phyloP scores from a whole-genome alignment of 1,139 yeast genomes.

The Schwanniomyces etchellsii region DNA sequence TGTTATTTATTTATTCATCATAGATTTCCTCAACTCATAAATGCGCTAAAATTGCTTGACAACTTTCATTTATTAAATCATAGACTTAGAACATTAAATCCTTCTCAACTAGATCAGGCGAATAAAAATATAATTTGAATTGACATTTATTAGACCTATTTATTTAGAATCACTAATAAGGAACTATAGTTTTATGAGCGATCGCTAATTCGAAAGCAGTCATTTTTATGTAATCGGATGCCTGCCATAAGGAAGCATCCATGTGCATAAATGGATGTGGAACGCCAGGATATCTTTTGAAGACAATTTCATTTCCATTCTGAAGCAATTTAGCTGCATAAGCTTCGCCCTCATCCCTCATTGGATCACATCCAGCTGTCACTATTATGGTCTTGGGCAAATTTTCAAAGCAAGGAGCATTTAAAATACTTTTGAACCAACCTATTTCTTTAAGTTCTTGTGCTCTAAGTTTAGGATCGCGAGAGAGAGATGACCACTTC shows the following conservation, averaged over 20 bases:
- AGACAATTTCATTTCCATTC: constrained; percentile 30
- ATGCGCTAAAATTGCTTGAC: too few relatives aligned
- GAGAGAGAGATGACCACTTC: constrained; percentile 14
- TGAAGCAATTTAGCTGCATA: constrained; percentile 21
- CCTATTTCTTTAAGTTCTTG: constrained; percentile 12
- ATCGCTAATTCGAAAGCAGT: constrained; percentile 21
- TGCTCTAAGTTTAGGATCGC: constrained; percentile 7
- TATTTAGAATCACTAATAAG: too few relatives aligned
- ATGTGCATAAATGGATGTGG: constrained; percentile 48
- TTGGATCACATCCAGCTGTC: constrained; percentile 23
- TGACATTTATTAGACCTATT: too few relatives aligned
- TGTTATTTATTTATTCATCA: background rate
- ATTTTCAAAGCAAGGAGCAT: constrained; percentile 13
- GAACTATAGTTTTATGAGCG: constrained; percentile 10
- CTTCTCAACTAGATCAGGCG: too few relatives aligned
- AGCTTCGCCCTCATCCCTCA: constrained; percentile 22
- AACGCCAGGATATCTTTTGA: constrained; percentile 35
- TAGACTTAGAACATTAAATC: too few relatives aligned
- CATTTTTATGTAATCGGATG: constrained; percentile 29
- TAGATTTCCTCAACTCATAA: too few relatives aligned
- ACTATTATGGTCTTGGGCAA: constrained; percentile 19
- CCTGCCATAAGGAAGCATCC: constrained; percentile 38
- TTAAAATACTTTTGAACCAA: constrained; percentile 13
- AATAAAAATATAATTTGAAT: too few relatives aligned
- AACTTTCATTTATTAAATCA: too few relatives aligned